phyloP scores from a whole-genome alignment of 306 rosid genomes.

The Fagus crenata region DNA sequence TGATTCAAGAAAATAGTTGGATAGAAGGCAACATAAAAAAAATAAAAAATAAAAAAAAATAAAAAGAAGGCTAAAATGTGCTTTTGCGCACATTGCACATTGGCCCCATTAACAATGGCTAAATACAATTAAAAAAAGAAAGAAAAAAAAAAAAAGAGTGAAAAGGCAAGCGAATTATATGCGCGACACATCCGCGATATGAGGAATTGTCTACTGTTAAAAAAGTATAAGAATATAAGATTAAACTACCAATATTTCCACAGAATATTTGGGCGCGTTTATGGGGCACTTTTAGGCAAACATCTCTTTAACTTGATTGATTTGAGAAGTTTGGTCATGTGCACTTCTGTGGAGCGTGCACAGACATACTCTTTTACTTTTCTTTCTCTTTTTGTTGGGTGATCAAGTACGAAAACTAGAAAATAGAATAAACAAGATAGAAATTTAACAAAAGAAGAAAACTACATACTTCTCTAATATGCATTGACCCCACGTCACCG shows the following conservation, averaged over 20 bases:
- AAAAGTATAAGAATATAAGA: neutral
- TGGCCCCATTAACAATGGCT: conserved; percentile 17
- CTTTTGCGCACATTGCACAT: neutral
- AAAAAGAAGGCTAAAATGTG: neutral
- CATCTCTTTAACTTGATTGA: neutral
- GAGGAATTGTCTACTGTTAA: conserved; percentile 29
- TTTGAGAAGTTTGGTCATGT: too few species aligned
- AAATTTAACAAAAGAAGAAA: conserved; percentile 5
- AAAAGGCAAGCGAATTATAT: conserved; percentile 16
- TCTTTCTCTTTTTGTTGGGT: neutral
- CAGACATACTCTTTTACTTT: neutral
- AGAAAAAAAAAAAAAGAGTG: too few species aligned
- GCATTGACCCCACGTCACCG: conserved; percentile 87
- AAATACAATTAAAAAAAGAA: neutral
- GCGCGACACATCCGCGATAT: conserved; percentile 38
- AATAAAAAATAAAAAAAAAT: neutral
- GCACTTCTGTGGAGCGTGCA: neutral
- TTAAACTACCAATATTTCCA: neutral
- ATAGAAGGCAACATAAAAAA: neutral
- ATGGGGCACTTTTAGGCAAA: conserved; percentile 9
- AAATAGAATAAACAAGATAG: neutral
- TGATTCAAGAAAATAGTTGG: conserved; percentile 31
- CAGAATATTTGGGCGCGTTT: conserved; percentile 31
- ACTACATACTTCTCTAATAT: conserved; percentile 57
- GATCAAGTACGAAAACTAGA: neutral